Base-by-base conservation (phyloP, 768 basidiomycete species). In the Podaxis mareebaensis region DNA sequence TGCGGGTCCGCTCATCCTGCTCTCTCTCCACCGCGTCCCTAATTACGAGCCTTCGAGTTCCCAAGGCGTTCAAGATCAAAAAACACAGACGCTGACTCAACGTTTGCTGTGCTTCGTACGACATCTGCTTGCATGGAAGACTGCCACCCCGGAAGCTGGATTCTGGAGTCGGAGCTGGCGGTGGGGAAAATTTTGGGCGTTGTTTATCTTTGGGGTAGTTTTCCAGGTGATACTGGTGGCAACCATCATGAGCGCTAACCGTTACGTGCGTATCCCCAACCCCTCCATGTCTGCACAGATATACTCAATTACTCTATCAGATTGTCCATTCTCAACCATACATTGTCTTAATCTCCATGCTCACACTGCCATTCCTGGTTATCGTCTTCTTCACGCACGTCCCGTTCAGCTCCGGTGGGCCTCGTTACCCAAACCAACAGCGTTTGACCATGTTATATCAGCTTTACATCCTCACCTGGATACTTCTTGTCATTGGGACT, bases 381-480 rank as follows among this genome's bases (percentile, higher is more conserved):
- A 60, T 82, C 36, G 69, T 79, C 28, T 65, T 83, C 15, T 70
- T 75, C 66, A 53, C 77, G 67, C 51, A 67, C 66, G 58, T 73
- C 69, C 64, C 65, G 74, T 67, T 55, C 69, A 33, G 61, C 71
- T 67, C 26, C 54, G 67, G 64, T 62, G 73, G 68, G 61, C 62
- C 75, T 67, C 49, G 68, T 54, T 57, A 60, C 26, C 73, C 74
- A 42, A 78, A 77, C 51, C 79, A 76, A 36, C 84, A 86, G 65
- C 87, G 85, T 64, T 76, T 80, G 52, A 79, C 80, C 3, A 74
- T 85, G 54, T 75, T 85, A 48, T 63, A 85, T 36, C 84, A 88
- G 58, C 73, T 81, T 2, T 90, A 87, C 66, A 68, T 79, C 17
- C 74, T 90, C 53, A 85, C 84, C 4, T 90, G 87, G 85, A 59